Evolutionary conservation across 1,284 basidiomycete species (phyloP), one percentile per base, ranked within the genome.

Genomic region (Ganoderma resinaceum): DNA sequence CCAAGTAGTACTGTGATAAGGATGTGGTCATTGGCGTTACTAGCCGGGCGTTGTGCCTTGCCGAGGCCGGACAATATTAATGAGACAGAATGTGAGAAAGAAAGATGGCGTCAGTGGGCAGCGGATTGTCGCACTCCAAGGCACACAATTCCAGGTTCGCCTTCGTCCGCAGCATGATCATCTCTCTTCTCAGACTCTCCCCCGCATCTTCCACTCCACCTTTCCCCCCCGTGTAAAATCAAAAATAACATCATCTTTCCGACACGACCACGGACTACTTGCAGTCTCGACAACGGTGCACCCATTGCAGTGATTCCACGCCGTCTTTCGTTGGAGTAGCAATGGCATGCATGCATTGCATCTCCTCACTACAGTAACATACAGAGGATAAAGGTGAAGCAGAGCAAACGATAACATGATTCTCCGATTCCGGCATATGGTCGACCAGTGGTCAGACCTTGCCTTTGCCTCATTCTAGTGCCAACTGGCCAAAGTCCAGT

Each of bases 401-500:
- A 33, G 52, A 18, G 52, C 29, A 3, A 55, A 55, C 18, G 52
- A 55, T 31, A 53, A 16, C 5, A 18, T 16, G 12, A 31, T 31
- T 16, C 29, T 7, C 8, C 7, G 12, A 31, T 31, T 16, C 29
- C 4, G 20, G 23, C 43, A 42, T 20, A 42, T 29, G n/a, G n/a
- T n/a, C n/a, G n/a, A n/a, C n/a, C n/a, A n/a, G n/a, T n/a, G n/a
- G 26, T 20, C 14, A 26, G 33, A 31, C 29, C 31, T 52, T 3
- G 14, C 3, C 23, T 52, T 3, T 26, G 8, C 23, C n/a, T 71
- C 65, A 74, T 4, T 71, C 70, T 23, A 89, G 73, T 38, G 85
- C 83, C 72, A 93, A 91, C 6, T 88, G 88, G 11, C 85, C 87
- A 75, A 94, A 92, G 77, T 93, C 91, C 67, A 93, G 77, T 77